Base-by-base conservation (phyloP, 805 yeast species). In the Metschnikowia gelsemii region DNA sequence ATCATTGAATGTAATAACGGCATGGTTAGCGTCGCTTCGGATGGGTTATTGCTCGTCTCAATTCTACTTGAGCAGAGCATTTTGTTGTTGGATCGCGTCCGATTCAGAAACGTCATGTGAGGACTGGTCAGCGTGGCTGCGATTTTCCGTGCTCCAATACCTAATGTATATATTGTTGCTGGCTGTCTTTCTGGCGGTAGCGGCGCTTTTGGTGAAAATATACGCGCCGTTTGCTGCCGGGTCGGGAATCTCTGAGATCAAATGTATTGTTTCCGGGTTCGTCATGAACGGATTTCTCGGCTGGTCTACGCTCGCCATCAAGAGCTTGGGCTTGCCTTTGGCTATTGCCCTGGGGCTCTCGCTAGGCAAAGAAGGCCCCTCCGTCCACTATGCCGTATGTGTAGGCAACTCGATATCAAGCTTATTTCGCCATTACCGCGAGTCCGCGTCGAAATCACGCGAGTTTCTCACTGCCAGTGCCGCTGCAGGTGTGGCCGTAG, bases 401-500 rank as follows among this genome's bases (percentile, higher is more conserved):
- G 91, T 85, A n/a, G 99, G 97, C 0, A 80, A 82, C 54, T 75
- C 80, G n/a, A 67, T 88, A 9, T 81, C 93, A 0, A 73, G 74
- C 27, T 58, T 79, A 32, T 71, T 83, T 42, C 55, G 56, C 17
- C 60, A 62, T 44, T 77, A 74, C 50, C 60, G 65, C n/a, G 63
- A 62, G 38, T 70, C 76, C 16, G 75, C 78, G 8, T 59, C 71
- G 4, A 73, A 58, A 40, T 64, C 66, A 8, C 52, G 80, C 20
- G 90, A 85, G 47, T 78, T 84, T 39, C 65, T 93, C 39, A 81
- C 91, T 0, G 96, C 99, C 0, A 84, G 96, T 3, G 78, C 96
- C 8, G 98, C 96, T 3, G 96, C 99, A 1, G 99, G 99, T 39
- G 98, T 93, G 7, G 98, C 98, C 0, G 98, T 93, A 7, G 99